Evolutionary conservation across 2,329 filamentous ascomycete genomes (phyloP).

Genomic region (Alternaria sp.): DNA sequence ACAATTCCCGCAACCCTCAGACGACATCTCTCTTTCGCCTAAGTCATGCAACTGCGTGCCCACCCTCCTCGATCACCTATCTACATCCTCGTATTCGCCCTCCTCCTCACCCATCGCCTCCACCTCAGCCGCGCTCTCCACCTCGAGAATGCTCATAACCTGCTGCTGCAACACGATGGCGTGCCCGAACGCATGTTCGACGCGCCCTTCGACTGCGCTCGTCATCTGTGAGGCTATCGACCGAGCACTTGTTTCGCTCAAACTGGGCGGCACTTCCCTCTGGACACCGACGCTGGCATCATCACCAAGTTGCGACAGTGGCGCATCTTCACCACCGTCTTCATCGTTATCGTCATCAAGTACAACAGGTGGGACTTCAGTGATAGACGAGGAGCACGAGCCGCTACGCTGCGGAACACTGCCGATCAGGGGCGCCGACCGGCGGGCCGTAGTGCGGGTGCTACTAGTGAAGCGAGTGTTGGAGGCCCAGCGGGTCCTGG

Average conservation of each 20-base stretch:
- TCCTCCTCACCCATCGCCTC: neutral
- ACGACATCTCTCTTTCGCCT: neutral
- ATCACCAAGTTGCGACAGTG: neutral
- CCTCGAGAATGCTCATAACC: slow-evolving; percentile 1
- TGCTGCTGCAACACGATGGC: neutral
- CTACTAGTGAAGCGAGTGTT: slow-evolving; percentile 8
- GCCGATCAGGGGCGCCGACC: slow-evolving; percentile 5
- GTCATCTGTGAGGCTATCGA: slow-evolving; percentile 9
- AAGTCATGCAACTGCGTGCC: slow-evolving; percentile 1
- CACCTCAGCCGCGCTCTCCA: slow-evolving; percentile 2
- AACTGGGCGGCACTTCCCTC: slow-evolving; percentile 1
- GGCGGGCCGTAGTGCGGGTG: slow-evolving; percentile 4
- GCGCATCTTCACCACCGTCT: neutral
- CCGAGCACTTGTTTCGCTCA: slow-evolving; percentile 2
- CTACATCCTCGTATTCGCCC: neutral
- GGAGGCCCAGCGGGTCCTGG: slow-evolving; percentile 4
- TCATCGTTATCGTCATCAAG: neutral
- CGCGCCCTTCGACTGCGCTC: slow-evolving; percentile 3
- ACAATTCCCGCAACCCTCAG: neutral
- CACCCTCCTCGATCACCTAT: slow-evolving; percentile 3
- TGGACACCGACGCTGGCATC: neutral
- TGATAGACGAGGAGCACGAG: slow-evolving; percentile 5
- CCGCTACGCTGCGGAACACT: slow-evolving; percentile 6
- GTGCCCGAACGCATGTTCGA: slow-evolving; percentile 4
- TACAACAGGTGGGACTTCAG: neutral